phyloP scores from a whole-genome alignment of 2,329 filamentous ascomycete species.

The Fusarium tjaetaba region DNA sequence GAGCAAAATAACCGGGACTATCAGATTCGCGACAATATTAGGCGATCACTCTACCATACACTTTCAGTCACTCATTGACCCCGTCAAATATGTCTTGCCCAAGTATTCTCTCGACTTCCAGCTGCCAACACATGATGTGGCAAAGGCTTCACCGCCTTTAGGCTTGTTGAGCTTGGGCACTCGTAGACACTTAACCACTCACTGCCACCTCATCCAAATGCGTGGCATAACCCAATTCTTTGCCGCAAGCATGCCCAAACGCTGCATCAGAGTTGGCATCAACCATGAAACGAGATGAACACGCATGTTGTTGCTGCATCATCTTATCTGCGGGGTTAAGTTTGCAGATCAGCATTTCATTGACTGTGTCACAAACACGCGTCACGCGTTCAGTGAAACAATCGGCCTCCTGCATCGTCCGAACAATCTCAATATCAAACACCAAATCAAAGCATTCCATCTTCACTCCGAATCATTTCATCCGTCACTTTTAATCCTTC shows the following conservation, averaged over 20 bases:
- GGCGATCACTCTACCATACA: too few species aligned
- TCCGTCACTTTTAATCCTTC: background rate
- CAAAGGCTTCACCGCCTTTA: constrained; percentile 27
- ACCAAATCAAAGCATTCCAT: background rate
- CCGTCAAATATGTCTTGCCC: rapidly evolving
- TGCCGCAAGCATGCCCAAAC: background rate
- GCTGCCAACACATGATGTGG: constrained; percentile 25
- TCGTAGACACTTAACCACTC: constrained; percentile 4
- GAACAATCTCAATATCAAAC: background rate
- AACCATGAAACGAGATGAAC: background rate
- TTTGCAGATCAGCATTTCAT: background rate
- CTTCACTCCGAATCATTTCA: background rate
- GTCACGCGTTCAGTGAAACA: background rate
- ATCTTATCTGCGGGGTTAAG: background rate
- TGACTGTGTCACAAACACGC: background rate
- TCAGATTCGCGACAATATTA: background rate
- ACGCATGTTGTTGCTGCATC: background rate
- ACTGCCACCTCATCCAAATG: constrained; percentile 18
- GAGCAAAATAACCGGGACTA: constrained; percentile 28
- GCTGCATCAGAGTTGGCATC: background rate
- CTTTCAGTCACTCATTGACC: background rate
- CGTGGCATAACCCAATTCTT: background rate
- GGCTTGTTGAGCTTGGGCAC: background rate
- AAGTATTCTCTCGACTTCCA: constrained; percentile 24
- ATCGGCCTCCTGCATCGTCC: background rate